phyloP scores from a whole-genome alignment of 345 rosid genomes.

The Bruguiera sexangula region DNA sequence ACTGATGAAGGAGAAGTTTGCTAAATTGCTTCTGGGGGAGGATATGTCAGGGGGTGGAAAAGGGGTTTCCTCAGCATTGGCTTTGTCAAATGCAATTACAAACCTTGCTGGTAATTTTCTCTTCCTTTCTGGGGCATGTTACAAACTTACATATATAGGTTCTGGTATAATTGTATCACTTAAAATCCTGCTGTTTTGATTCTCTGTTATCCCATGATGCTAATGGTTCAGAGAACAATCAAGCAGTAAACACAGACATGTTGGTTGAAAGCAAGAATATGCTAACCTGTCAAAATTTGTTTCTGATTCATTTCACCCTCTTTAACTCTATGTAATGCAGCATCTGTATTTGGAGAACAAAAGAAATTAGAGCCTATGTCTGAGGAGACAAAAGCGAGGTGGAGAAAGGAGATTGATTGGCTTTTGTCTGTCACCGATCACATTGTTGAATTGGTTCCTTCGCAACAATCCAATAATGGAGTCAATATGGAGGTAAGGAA shows the following conservation, averaged over 20 bases:
- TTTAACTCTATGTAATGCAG: conserved; percentile 31
- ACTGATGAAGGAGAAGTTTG: conserved; percentile 62
- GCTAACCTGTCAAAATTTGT: neutral
- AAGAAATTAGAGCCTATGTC: conserved; percentile 74
- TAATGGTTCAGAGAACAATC: neutral
- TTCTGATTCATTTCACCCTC: neutral
- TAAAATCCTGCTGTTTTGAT: too few species aligned
- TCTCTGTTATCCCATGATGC: too few species aligned
- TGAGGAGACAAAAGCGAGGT: conserved; percentile 63
- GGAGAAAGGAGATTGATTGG: conserved; percentile 91
- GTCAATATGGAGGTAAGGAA: conserved; percentile 61
- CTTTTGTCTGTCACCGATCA: conserved; percentile 78
- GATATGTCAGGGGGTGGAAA: conserved; percentile 85
- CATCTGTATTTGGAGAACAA: conserved; percentile 81
- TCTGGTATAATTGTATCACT: too few species aligned
- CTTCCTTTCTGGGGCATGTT: neutral
- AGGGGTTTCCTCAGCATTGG: conserved; percentile 69
- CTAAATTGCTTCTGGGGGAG: conserved; percentile 67
- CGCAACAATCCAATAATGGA: conserved; percentile 72
- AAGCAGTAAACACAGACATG: neutral
- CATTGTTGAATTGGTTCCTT: conserved; percentile 80
- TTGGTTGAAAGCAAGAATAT: neutral
- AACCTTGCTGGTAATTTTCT: conserved; percentile 54
- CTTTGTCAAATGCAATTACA: conserved; percentile 71
- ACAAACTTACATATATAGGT: too few species aligned